Base-by-base conservation (phyloP, 495 filamentous ascomycete genomes). In the Penicillium simplicissimum region DNA sequence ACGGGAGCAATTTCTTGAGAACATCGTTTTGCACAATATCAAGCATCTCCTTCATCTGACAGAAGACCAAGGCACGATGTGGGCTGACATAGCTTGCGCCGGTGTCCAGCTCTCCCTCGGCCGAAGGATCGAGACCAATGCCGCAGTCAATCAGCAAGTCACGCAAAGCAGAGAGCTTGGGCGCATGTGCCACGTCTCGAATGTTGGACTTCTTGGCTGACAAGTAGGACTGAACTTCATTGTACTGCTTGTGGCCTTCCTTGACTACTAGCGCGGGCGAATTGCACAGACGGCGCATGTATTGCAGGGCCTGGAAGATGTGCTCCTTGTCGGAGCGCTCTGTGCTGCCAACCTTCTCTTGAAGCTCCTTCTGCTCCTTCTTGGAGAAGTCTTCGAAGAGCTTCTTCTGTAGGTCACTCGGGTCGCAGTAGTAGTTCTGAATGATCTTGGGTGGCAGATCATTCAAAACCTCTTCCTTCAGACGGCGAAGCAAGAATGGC, bases 1-100 rank as follows among this genome's bases (percentile, higher is more conserved):
- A 89, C 1, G 96, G 94, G 9, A 98, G 85, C 66, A 96, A 81
- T 61, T 88, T 87, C 66, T 89, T 89, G 15, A 98, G 77, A 7
- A 98, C 95, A 51, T 92, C 90, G 62, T 89, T 90, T 69, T 97
- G 93, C 11, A 98, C 96, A 81, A 98, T 97, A 71, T 98, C 96
- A 19, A 98, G 81, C 96, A 98, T 98, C 73, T 98, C 96, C 72
- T 97, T 97, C 90, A 98, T 96, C 71, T 98, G 95, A 68, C 94
- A 98, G 81, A 98, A 98, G 65, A 98, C 90, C 55, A 98, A 84
- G 2, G 96, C 96, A 43, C 95, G 90, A 65, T 98, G 95, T 5
- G 92, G 95, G 63, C 91, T 94, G 72, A 98, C 94, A 49, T 91
- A 93, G 71, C 84, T 89, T 14, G 87, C 84, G 55, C 88, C 90